Base-by-base conservation (phyloP, 1,284 basidiomycete genomes). In the Puccinia brachypodii region DNA sequence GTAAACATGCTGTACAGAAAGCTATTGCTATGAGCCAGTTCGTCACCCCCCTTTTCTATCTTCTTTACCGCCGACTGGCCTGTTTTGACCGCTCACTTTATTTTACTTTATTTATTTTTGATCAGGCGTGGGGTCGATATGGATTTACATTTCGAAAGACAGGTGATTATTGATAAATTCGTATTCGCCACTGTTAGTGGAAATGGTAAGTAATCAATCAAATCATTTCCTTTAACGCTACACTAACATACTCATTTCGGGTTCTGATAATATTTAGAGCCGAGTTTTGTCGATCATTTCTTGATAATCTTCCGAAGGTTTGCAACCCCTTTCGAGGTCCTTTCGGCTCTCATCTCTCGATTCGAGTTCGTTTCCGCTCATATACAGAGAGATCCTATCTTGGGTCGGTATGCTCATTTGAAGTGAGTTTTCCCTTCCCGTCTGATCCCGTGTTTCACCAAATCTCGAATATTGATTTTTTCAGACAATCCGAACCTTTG, bases 81-180 rank as follows among this genome's bases (percentile, higher is more conserved):
- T 0, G n/a, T 47, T 38, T 31, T 66, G n/a, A n/a, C n/a, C n/a
- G n/a, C n/a, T n/a, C n/a, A n/a, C n/a, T n/a, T n/a, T n/a, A n/a
- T n/a, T 42, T 19, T 77, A 13, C 44, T 25, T 77, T 44, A 40
- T 62, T 22, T 33, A 9, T 40, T 60, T 38, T 3, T 0, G 11
- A 2, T 28, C 22, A 81, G 79, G 66, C 58, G 79, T 13, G 79
- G 71, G 7, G 44, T n/a, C 3, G 82, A 84, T 16, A 77, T 84
- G 62, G 85, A 86, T 68, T 76, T 85, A 1, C 84, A 84, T 78
- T 84, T 85, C 72, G 78, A 80, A 16, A 79, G 78, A 0, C 84
- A 85, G 0, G 84, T 84, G 53, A 71, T 86, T 73, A 83, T 86
- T 68, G 84, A 86, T 82, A 86, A 86, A 77, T 85, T 86, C 66